Percentiles rank a stretch among this genome's conserved stretches.
These are phyloP conservation scores for Syncephalis plumigaleata DNA, from an alignment of 371 early-diverging fungal species.

Conservation along the genomic window DNA sequence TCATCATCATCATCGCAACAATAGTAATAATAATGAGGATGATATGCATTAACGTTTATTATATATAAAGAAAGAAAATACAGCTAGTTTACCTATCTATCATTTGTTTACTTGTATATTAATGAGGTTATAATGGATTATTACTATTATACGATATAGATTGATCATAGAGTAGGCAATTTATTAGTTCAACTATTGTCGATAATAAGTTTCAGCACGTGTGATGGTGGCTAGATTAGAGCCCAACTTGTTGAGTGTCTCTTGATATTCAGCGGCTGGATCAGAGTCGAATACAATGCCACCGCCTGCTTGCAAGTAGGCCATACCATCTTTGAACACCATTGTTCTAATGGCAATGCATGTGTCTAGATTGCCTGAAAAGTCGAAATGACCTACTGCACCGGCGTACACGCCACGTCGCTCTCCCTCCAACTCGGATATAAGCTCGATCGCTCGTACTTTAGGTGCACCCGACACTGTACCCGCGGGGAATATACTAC, in stretches of 20 bases:
- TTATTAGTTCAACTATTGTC: too few relatives aligned
- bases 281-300: conserved; percentile 92
- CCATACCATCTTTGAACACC: conserved; percentile 87
- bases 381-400: conserved; percentile 88
- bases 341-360: conserved; percentile 95
- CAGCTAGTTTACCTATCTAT: too few relatives aligned
- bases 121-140: too few relatives aligned
- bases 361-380: conserved; percentile 83
- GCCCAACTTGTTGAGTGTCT: conserved; percentile 86
- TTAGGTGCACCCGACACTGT: conserved; percentile 96
- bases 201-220: conserved; percentile 58
- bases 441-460: conserved; percentile 87
- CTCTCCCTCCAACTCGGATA: conserved; percentile 72
- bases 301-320: conserved; percentile 86
- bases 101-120: too few relatives aligned
- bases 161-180: too few relatives aligned
- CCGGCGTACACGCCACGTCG: conserved; percentile 95
- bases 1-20: too few relatives aligned
- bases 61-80: too few relatives aligned
- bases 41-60: too few relatives aligned
- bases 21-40: too few relatives aligned
- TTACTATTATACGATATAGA: too few relatives aligned
- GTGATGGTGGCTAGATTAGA: conserved; percentile 76
- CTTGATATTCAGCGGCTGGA: conserved; percentile 80
- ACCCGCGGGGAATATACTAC: conserved; percentile 94